Percentiles rank a stretch among this genome's conserved stretches.
Evolutionary conservation across 192 early-diverging fungal species (phyloP).

Genomic region (Spinellus fusiger): DNA sequence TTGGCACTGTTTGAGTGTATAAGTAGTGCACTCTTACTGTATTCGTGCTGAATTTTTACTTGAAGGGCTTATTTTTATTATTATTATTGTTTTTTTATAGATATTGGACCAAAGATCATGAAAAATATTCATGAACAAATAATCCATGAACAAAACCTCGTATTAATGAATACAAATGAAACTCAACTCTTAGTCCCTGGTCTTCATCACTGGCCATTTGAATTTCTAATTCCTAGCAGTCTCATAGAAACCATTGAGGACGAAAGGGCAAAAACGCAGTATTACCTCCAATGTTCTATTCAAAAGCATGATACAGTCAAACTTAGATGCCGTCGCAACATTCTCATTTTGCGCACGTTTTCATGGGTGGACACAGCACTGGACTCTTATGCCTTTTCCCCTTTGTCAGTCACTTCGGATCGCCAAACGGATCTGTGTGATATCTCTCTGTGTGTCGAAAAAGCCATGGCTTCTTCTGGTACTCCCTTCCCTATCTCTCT

Average conservation of each 20-base stretch:
- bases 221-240: conserved; percentile 19
- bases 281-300: conserved; percentile 12
- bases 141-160: conserved; percentile 26
- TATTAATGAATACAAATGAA: conserved; percentile 11
- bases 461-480: conserved; percentile 21
- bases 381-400: conserved; percentile 7
- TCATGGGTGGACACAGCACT: conserved; percentile 15
- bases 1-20: too few species aligned
- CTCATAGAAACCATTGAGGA: conserved; percentile 29
- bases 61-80: too few species aligned
- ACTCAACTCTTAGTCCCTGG: neutral
- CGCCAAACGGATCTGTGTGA: conserved; percentile 14
- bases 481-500: conserved; percentile 20
- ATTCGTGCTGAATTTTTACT: too few species aligned
- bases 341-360: conserved; percentile 15
- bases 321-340: conserved; percentile 11
- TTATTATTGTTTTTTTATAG: conserved; percentile 5
- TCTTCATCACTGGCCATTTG: conserved; percentile 23
- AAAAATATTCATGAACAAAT: conserved; percentile 26
- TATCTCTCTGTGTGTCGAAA: conserved; percentile 17
- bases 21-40: too few species aligned
- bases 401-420: conserved; percentile 8
- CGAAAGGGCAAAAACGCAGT: conserved; percentile 19
- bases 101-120: conserved; percentile 8
- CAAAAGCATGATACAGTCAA: conserved; percentile 3